phyloP scores from a whole-genome alignment of 2,329 filamentous ascomycete genomes.

The Pyrenophora graminea region DNA sequence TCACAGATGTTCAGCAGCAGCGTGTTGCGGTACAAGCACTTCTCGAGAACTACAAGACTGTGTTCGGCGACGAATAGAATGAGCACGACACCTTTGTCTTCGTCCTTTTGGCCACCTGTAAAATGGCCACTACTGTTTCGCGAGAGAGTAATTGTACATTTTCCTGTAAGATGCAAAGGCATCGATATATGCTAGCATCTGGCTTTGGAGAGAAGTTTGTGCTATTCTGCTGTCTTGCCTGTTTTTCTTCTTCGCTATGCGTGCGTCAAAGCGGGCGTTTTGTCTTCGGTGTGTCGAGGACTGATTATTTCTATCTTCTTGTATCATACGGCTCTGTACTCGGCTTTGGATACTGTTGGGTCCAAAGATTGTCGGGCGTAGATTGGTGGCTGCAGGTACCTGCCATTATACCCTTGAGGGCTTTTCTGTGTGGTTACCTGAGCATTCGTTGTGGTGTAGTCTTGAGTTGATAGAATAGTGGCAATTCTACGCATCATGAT shows the following conservation, averaged over 20 bases:
- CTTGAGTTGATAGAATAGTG: constrained; percentile 5
- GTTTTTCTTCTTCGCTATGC: constrained; percentile 9
- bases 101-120: background rate
- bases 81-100: background rate
- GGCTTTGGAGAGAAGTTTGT: background rate
- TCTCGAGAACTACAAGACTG: constrained; percentile 82
- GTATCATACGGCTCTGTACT: constrained; percentile 16
- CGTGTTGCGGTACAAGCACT: constrained; percentile 90
- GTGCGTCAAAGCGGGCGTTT: constrained; percentile 11
- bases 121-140: background rate
- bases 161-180: background rate
- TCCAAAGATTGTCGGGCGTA: constrained; percentile 19
- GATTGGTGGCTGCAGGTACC: constrained; percentile 12
- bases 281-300: background rate
- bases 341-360: constrained; percentile 14
- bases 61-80: constrained; percentile 62
- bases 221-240: background rate
- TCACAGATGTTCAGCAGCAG: constrained; percentile 94
- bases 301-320: constrained; percentile 10
- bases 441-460: constrained; percentile 8
- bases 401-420: constrained; percentile 36
- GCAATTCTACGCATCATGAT: background rate
- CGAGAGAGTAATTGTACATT: background rate
- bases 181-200: background rate
- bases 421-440: constrained; percentile 8